phyloP scores from a whole-genome alignment of 352 stramenopile species.

The Globisporangium alternatum region DNA sequence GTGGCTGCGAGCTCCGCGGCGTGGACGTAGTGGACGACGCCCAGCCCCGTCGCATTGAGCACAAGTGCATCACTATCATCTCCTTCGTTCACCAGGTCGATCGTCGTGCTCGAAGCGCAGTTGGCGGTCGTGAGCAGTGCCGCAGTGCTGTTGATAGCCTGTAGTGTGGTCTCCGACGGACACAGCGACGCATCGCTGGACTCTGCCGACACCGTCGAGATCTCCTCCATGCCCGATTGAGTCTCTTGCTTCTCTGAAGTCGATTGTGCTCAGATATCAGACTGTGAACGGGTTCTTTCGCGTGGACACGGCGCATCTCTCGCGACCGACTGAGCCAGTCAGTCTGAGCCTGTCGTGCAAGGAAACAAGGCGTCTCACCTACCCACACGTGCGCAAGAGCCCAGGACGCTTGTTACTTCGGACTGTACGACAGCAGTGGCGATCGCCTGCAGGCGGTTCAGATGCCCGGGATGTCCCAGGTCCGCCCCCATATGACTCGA shows the following conservation, averaged over 20 bases:
- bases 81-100: background rate
- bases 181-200: background rate
- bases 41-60: conserved; percentile 8
- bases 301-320: too few relatives aligned
- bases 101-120: background rate
- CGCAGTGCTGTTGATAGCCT: background rate
- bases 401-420: background rate
- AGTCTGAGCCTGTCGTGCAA: background rate
- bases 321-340: too few relatives aligned
- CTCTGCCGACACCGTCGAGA: background rate
- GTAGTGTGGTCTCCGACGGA: conserved; percentile 5
- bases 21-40: conserved; percentile 11
- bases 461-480: background rate
- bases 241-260: background rate
- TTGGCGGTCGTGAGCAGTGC: conserved; percentile 3
- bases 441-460: background rate
- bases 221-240: background rate
- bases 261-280: conserved; percentile 1
- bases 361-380: background rate
- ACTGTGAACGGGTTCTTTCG: background rate
- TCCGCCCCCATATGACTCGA: background rate
- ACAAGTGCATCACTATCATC: background rate
- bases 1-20: background rate
- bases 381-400: background rate
- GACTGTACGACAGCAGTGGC: background rate